A percentile compares a stretch with the other conserved stretches of the same genome.
phyloP scores from a whole-genome alignment of 306 rosid genomes.

The Oxytropis ochrocephala region DNA sequence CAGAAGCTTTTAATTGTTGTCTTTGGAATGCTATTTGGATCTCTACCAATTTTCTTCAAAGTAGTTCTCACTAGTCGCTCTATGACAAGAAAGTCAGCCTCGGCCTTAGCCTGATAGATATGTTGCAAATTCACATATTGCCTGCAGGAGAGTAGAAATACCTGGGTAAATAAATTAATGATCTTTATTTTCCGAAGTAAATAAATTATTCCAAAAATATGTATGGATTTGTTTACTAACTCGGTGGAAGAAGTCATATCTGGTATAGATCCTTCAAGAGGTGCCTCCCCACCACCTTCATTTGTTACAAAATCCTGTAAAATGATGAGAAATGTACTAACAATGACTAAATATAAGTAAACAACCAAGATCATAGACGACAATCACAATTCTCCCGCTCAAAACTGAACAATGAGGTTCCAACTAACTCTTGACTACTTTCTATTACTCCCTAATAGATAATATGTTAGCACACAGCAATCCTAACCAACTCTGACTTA shows the following conservation, averaged over 20 bases:
- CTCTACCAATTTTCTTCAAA: slow-evolving; percentile 80
- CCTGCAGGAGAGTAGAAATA: slow-evolving; percentile 43
- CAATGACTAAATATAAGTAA: slow-evolving; percentile 8
- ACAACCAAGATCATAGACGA: not conserved
- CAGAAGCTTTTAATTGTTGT: slow-evolving; percentile 74
- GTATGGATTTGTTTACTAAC: slow-evolving; percentile 39
- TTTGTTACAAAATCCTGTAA: slow-evolving; percentile 78
- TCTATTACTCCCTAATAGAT: slow-evolving; percentile 2
- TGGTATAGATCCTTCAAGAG: slow-evolving; percentile 98
- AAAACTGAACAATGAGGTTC: not conserved
- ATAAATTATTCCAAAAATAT: slow-evolving; percentile 9
- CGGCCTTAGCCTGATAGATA: slow-evolving; percentile 88
- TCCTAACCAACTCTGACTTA: too few species aligned
- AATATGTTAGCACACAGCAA: too few species aligned
- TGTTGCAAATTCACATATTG: slow-evolving; percentile 80
- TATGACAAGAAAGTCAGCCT: slow-evolving; percentile 76
- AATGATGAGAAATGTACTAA: slow-evolving; percentile 10
- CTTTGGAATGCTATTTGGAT: slow-evolving; percentile 72
- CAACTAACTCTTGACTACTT: not conserved
- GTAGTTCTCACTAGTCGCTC: slow-evolving; percentile 57
- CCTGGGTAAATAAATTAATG: slow-evolving; percentile 19
- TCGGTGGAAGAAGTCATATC: slow-evolving; percentile 99
- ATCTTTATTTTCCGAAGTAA: not conserved
- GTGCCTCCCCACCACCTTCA: slow-evolving; percentile 90
- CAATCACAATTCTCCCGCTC: slow-evolving; percentile 13